These are phyloP conservation scores for Capsicum baccatum DNA, from an alignment of 257 asterid genomes.

Conservation along the genomic window DNA sequence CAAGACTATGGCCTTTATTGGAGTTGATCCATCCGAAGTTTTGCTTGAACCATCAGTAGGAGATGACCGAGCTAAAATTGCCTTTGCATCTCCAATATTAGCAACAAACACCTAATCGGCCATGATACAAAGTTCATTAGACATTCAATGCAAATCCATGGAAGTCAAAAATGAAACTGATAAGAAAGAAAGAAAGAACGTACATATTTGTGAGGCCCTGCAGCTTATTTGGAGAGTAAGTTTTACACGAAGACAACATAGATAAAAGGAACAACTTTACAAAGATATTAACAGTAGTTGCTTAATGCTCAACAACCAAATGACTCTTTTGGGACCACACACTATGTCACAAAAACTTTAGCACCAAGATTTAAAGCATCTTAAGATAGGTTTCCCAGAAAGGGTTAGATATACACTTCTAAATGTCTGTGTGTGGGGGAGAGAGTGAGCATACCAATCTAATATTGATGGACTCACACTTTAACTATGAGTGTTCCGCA, in stretches of 20 bases:
- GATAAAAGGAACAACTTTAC: neutral
- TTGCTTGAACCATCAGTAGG: slow-evolving; percentile 49
- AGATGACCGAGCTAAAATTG: slow-evolving; percentile 81
- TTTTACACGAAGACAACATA: neutral
- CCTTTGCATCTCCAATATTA: slow-evolving; percentile 91
- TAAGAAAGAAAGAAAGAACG: neutral
- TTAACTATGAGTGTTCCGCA: neutral
- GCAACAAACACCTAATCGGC: slow-evolving; percentile 78
- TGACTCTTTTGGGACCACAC: slow-evolving; percentile 2
- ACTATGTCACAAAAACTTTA: neutral
- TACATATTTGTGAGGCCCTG: neutral
- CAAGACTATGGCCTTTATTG: slow-evolving; percentile 75
- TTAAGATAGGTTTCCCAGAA: neutral
- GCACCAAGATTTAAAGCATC: neutral
- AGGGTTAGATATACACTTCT: neutral
- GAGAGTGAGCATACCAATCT: neutral
- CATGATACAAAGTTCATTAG: slow-evolving; percentile 13
- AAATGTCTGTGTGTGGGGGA: neutral
- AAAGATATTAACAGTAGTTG: neutral
- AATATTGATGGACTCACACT: slow-evolving; percentile 18
- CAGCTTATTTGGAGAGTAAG: neutral
- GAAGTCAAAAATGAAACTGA: neutral
- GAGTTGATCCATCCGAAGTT: slow-evolving; percentile 39
- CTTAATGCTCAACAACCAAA: neutral
- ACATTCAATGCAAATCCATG: neutral